Conservation (phyloP, 2,329 filamentous ascomycete genomes). For the Alternaria longipes region DNA sequence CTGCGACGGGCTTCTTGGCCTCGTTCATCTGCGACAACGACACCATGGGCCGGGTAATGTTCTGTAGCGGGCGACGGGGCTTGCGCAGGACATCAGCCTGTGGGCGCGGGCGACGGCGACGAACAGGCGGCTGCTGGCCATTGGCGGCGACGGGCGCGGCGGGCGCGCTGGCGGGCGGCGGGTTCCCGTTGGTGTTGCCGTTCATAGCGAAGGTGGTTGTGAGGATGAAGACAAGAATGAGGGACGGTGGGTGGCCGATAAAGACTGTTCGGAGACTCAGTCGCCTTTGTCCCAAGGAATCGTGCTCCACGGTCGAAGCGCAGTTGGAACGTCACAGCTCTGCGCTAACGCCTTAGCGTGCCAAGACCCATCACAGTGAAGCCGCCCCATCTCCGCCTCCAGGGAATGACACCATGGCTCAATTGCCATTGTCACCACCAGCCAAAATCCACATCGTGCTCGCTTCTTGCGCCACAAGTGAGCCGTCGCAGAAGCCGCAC, state of each 20-base stretch:
- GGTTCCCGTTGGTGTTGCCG: constrained; percentile 32
- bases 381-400: constrained; percentile 13
- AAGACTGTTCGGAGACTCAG: constrained; percentile 16
- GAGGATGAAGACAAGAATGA: constrained; percentile 33
- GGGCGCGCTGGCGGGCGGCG: constrained; percentile 29
- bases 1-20: constrained; percentile 24
- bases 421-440: neutral
- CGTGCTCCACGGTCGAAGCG: constrained; percentile 9
- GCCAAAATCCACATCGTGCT: neutral
- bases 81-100: constrained; percentile 51
- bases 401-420: constrained; percentile 19
- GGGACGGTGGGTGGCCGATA: constrained; percentile 39
- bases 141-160: constrained; percentile 42
- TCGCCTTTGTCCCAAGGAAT: constrained; percentile 16
- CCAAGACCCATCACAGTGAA: constrained; percentile 14
- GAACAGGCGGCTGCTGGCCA: constrained; percentile 40
- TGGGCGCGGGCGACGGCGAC: constrained; percentile 46
- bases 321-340: constrained; percentile 27
- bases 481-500: neutral
- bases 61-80: constrained; percentile 45
- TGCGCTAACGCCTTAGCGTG: constrained; percentile 17
- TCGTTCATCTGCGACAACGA: constrained; percentile 48
- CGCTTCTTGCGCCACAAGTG: neutral
- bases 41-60: constrained; percentile 43
- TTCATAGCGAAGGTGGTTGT: constrained; percentile 28